Evolutionary conservation across 1,139 yeast genomes (phyloP).

Genomic region (Yamadazyma diospyri): DNA sequence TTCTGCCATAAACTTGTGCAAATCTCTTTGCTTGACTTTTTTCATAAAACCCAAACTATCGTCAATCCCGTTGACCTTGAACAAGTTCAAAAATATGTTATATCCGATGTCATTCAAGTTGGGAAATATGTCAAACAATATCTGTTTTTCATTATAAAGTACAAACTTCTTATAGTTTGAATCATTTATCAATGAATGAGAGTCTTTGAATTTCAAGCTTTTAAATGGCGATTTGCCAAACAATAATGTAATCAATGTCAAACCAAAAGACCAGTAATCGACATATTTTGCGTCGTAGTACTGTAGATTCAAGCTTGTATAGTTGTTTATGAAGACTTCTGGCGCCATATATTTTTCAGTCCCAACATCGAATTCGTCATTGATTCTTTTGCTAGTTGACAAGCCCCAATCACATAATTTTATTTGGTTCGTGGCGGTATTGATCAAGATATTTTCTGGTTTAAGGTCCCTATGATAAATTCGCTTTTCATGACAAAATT

Average conservation of each 20-base stretch:
- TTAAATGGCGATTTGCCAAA: conserved; percentile 49
- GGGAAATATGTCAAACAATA: conserved; percentile 42
- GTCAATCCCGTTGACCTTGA: conserved; percentile 32
- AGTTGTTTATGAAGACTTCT: conserved; percentile 29
- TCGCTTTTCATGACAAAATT: conserved; percentile 39
- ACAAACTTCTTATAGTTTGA: conserved; percentile 39
- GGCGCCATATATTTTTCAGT: conserved; percentile 61
- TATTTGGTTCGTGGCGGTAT: conserved; percentile 32
- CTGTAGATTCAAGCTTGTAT: conserved; percentile 17
- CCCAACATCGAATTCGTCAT: conserved; percentile 48
- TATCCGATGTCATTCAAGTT: conserved; percentile 37
- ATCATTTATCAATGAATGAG: conserved; percentile 21
- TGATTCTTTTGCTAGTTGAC: conserved; percentile 35
- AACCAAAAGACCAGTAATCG: conserved; percentile 43
- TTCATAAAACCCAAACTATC: conserved; percentile 26
- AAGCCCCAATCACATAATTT: conserved; percentile 60
- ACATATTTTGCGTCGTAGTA: conserved; percentile 34
- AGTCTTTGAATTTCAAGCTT: conserved; percentile 12
- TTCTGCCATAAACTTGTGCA: conserved; percentile 26
- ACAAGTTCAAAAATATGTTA: conserved; percentile 29
- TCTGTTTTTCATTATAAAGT: conserved; percentile 27
- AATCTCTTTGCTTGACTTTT: conserved; percentile 26
- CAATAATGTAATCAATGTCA: conserved; percentile 43
- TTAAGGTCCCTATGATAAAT: conserved; percentile 53
- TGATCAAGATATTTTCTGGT: conserved; percentile 51